Evolutionary conservation across 2,329 filamentous ascomycete species (phyloP).

Genomic region (Byssochlamys sp.): DNA sequence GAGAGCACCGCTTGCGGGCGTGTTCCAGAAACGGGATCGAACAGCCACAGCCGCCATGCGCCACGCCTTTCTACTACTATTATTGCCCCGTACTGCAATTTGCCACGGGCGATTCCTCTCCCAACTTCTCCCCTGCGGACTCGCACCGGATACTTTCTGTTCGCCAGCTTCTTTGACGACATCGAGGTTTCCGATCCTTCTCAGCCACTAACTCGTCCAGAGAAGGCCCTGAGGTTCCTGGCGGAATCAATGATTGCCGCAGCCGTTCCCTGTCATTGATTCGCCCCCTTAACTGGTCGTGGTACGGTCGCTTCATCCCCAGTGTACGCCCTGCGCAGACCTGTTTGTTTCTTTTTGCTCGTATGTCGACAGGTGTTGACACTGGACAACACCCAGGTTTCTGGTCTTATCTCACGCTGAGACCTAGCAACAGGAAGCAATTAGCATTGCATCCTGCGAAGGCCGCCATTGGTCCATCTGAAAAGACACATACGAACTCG

Average conservation of each 20-base stretch:
- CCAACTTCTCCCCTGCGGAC: conserved; percentile 8
- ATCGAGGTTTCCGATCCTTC: background rate
- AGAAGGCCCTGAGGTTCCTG: conserved; percentile 15
- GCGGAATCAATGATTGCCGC: conserved; percentile 20
- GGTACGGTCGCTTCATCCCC: background rate
- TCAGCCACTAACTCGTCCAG: conserved; percentile 8
- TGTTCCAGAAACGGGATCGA: background rate
- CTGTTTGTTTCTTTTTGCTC: conserved; percentile 22
- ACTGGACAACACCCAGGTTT: conserved; percentile 40
- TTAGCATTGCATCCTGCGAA: conserved; percentile 43
- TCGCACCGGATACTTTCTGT: background rate
- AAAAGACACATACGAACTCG: conserved; percentile 38
- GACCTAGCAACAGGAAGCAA: conserved; percentile 39
- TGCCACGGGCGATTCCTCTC: conserved; percentile 12
- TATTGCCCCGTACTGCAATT: background rate
- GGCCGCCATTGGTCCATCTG: conserved; percentile 34
- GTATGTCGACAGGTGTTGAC: conserved; percentile 49
- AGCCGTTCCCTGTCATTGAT: conserved; percentile 16
- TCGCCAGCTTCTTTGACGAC: background rate
- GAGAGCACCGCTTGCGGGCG: background rate
- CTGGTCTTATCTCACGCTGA: conserved; percentile 46
- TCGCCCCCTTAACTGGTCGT: conserved; percentile 7
- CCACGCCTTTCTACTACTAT: conserved; percentile 1
- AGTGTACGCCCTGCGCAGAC: conserved; percentile 11
- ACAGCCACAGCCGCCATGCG: conserved; percentile 2